Conservation (phyloP, 2,329 filamentous ascomycete species). For the Fusarium subtropicale region DNA sequence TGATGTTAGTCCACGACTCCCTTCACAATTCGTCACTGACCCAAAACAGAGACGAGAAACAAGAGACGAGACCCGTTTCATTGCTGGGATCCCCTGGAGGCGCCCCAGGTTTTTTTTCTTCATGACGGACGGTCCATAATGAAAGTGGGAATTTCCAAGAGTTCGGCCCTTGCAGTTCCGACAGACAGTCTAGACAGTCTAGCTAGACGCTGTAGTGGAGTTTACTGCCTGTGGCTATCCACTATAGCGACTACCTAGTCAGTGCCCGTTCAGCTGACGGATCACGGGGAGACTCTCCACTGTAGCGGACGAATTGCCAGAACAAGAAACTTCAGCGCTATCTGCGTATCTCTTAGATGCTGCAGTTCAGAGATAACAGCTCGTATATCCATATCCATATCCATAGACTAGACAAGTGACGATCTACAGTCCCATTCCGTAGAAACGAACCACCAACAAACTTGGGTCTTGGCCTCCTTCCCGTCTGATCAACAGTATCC, state of each 20-base stretch:
- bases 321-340: not conserved
- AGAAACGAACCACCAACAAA: not conserved
- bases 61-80: slow-evolving; percentile 8
- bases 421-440: not conserved
- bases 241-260: not conserved
- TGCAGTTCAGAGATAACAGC: not conserved
- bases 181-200: not conserved
- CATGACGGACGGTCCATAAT: not conserved
- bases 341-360: not conserved
- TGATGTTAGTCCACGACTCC: not conserved
- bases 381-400: not conserved
- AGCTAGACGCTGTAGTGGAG: not conserved
- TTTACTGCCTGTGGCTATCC: too few relatives aligned
- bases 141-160: not conserved
- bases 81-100: slow-evolving; percentile 4
- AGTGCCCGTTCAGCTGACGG: not conserved
- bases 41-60: slow-evolving; percentile 10
- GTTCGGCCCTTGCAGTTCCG: not conserved
- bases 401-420: too few relatives aligned
- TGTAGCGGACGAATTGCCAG: not conserved
- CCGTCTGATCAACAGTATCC: not conserved
- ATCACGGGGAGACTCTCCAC: not conserved
- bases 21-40: slow-evolving; percentile 8
- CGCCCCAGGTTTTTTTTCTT: slow-evolving; percentile 9
- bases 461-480: not conserved